These are phyloP conservation scores for Gyromitra esculenta DNA, from an alignment of 2,329 filamentous ascomycete species.

Conservation along the genomic window DNA sequence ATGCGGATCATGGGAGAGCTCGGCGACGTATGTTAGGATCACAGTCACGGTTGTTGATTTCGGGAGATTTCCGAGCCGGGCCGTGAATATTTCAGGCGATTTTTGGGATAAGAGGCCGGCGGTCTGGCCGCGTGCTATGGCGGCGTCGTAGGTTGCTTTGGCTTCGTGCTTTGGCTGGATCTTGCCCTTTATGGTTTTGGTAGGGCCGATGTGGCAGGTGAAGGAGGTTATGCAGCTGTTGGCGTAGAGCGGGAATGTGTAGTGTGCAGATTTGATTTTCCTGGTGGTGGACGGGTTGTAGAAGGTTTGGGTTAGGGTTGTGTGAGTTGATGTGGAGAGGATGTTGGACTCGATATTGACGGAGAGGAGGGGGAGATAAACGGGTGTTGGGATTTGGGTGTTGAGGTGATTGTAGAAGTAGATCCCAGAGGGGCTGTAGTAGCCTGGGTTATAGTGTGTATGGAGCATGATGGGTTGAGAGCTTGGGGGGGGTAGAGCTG, in stretches of 20 bases:
- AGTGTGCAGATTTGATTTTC: conserved; percentile 68
- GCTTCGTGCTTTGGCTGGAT: conserved; percentile 74
- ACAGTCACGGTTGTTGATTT: conserved; percentile 66
- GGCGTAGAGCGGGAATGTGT: conserved; percentile 77
- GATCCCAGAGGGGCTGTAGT: not conserved
- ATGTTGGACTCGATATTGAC: conserved; percentile 15
- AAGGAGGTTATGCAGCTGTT: conserved; percentile 77
- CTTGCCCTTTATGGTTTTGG: conserved; percentile 69
- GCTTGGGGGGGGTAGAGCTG: too few species aligned
- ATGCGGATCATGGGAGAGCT: conserved; percentile 76
- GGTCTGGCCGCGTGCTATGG: conserved; percentile 68
- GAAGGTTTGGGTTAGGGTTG: conserved; percentile 66
- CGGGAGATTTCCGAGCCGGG: conserved; percentile 74
- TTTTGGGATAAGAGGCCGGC: conserved; percentile 74
- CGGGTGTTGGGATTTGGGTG: not conserved
- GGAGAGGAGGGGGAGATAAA: conserved; percentile 18
- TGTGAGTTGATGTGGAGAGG: conserved; percentile 58
- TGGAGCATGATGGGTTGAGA: too few species aligned
- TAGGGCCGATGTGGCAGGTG: conserved; percentile 70
- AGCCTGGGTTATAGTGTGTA: too few species aligned
- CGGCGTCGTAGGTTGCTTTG: conserved; percentile 68
- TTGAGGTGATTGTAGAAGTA: not conserved
- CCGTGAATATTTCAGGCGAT: conserved; percentile 72
- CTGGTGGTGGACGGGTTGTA: conserved; percentile 67
- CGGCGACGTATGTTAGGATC: conserved; percentile 73